Evolutionary conservation across 1,139 yeast species (phyloP).

Genomic region (Cylindricascospora bacillispora): DNA sequence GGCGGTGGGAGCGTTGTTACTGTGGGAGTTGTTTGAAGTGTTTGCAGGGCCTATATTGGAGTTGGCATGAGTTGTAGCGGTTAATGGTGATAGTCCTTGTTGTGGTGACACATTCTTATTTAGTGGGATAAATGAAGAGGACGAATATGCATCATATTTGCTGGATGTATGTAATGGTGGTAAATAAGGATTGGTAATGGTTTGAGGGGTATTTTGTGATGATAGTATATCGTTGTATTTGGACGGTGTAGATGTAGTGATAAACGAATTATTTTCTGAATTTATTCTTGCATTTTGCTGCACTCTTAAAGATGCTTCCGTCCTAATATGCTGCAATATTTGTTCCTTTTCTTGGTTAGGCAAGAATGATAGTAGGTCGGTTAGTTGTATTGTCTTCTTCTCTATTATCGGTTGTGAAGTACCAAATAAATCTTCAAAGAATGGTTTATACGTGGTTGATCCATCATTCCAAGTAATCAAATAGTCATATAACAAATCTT

Average conservation of each 20-base stretch:
- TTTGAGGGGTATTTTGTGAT: slow-evolving; percentile 2
- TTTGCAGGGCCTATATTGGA: too few relatives aligned
- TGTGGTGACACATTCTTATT: too few relatives aligned
- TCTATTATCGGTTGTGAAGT: slow-evolving; percentile 12
- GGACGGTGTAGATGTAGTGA: not conserved
- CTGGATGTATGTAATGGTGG: slow-evolving; percentile 1
- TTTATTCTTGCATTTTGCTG: not conserved
- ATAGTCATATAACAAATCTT: slow-evolving; percentile 4
- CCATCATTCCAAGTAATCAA: slow-evolving; percentile 27
- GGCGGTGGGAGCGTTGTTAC: too few relatives aligned
- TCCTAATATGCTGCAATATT: slow-evolving; percentile 1
- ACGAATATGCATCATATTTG: slow-evolving; percentile 15
- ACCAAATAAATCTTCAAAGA: slow-evolving; percentile 12
- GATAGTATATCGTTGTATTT: not conserved
- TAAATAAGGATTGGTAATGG: not conserved
- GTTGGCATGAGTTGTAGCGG: too few relatives aligned
- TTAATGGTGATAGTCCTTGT: too few relatives aligned
- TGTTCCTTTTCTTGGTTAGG: slow-evolving; percentile 5
- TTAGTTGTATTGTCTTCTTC: slow-evolving; percentile 4
- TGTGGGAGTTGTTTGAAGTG: too few relatives aligned
- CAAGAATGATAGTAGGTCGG: slow-evolving; percentile 8
- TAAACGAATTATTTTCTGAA: not conserved
- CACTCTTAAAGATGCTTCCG: not conserved
- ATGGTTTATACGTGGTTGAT: slow-evolving; percentile 10
- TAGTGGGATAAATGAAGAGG: slow-evolving; percentile 13